Evolutionary conservation across 148 eudicot genomes (phyloP), one percentile per base, ranked within the genome.

Genomic region (Tetragonia tetragonoides): DNA sequence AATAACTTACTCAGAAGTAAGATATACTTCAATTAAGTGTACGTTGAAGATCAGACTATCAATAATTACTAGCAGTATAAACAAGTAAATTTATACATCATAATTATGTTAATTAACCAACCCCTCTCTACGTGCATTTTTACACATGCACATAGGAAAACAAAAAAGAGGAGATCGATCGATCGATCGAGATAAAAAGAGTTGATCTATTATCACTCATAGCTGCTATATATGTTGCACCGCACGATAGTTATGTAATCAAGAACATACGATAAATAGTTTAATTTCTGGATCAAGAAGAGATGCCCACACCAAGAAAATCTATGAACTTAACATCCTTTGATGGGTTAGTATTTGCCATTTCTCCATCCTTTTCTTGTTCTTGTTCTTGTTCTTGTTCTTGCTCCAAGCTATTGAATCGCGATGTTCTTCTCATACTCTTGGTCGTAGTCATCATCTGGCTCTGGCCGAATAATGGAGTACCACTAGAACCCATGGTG

Each of bases 281-380:
- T 28, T n/a, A 12, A 21, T 68, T 65, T 28, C 34, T 28, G 1
- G 41, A 79, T 87, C 77, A 84, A 82, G 89, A 86, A 80, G 94
- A 83, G 39, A 82, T 86, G 67, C 97, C 97, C 59, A 93, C 93
- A 61, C 97, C 97, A 79, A 92, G 97, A 87, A 92, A 92, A 88
- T 92, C 97, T 47, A 90, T 89, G 87, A 92, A 90, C 7, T 87
- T 87, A 44, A 88, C 68, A 39, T 90, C 88, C 72, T 85, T 88
- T 2, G 66, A 10, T 9, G 28, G 47, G 44, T 47, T 12, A 12
- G 51, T 49, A 75, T 47, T 67, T 14, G 41, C 49, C 20, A 51
- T 60, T 15, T 41, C 71, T 41, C 60, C 75, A 8, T 74, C 61
- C 34, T 28, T 28, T 28, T 28, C 34, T 28, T 28, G 34, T 1